phyloP scores from a whole-genome alignment of 2,329 filamentous ascomycete genomes.

The Furcasterigmium furcatum region DNA sequence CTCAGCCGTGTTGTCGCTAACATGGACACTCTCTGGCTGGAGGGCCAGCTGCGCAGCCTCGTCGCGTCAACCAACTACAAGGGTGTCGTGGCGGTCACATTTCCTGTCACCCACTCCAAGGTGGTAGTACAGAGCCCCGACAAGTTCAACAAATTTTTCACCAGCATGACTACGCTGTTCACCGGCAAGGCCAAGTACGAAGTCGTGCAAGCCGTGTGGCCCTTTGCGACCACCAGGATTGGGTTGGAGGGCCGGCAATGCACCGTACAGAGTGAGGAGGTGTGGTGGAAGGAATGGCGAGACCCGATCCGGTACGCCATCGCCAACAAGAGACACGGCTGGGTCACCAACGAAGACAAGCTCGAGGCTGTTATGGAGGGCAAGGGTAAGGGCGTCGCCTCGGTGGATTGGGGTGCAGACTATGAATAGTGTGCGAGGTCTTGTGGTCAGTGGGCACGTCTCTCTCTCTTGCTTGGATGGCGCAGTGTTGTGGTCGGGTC shows the following conservation, averaged over 20 bases:
- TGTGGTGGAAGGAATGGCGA: slow-evolving; percentile 52
- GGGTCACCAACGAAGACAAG: slow-evolving; percentile 50
- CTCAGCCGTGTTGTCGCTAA: slow-evolving; percentile 52
- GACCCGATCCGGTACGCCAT: slow-evolving; percentile 23
- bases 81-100: slow-evolving; percentile 44
- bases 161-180: slow-evolving; percentile 47
- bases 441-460: too few relatives aligned
- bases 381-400: slow-evolving; percentile 9
- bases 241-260: slow-evolving; percentile 41
- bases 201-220: slow-evolving; percentile 54
- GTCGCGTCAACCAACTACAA: slow-evolving; percentile 47
- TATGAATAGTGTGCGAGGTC: too few relatives aligned
- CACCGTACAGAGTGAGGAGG: slow-evolving; percentile 52
- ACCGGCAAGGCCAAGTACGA: slow-evolving; percentile 51
- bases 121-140: slow-evolving; percentile 50
- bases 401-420: slow-evolving; percentile 5
- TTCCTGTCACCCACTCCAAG: slow-evolving; percentile 45
- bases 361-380: slow-evolving; percentile 32
- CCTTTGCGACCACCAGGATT: slow-evolving; percentile 47
- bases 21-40: slow-evolving; percentile 51
- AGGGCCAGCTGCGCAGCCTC: slow-evolving; percentile 50
- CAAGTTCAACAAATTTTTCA: slow-evolving; percentile 51
- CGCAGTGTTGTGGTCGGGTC: too few relatives aligned
- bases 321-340: slow-evolving; percentile 33
- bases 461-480: too few relatives aligned